Percentiles rank a stretch among this genome's conserved stretches.
Evolutionary conservation across 345 rosid genomes (phyloP).

Genomic region (Euphorbia tirucalli): DNA sequence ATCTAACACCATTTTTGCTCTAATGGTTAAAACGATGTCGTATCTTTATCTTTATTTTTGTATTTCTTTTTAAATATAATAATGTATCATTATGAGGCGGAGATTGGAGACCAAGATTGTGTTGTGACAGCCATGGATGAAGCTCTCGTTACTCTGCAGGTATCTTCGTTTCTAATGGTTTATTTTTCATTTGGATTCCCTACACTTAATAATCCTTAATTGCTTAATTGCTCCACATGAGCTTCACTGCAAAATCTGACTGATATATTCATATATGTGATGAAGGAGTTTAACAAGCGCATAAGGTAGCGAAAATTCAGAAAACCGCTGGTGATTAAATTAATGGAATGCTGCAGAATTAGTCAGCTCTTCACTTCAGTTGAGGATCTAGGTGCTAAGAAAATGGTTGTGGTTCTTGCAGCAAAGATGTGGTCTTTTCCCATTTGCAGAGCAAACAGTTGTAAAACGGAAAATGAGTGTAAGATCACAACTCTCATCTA

Average conservation of each 20-base stretch:
- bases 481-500: slow-evolving; percentile 14
- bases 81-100: neutral
- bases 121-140: neutral
- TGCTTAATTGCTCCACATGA: no score
- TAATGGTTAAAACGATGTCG: neutral
- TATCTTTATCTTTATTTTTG: no score
- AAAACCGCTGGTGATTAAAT: neutral
- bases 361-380: neutral
- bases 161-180: neutral
- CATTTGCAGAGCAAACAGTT: slow-evolving; percentile 16
- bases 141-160: neutral
- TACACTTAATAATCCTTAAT: neutral
- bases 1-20: no score
- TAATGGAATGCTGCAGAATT: slow-evolving; percentile 3
- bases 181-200: neutral
- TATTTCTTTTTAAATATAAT: no score
- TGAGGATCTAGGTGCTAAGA: neutral
- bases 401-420: slow-evolving; percentile 36
- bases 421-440: slow-evolving; percentile 25
- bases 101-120: neutral
- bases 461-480: slow-evolving; percentile 22
- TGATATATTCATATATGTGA: neutral
- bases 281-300: neutral
- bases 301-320: slow-evolving; percentile 4
- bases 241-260: neutral